Base-by-base conservation (phyloP, 202 grass and related monocot species). In the Carex arenaria region DNA sequence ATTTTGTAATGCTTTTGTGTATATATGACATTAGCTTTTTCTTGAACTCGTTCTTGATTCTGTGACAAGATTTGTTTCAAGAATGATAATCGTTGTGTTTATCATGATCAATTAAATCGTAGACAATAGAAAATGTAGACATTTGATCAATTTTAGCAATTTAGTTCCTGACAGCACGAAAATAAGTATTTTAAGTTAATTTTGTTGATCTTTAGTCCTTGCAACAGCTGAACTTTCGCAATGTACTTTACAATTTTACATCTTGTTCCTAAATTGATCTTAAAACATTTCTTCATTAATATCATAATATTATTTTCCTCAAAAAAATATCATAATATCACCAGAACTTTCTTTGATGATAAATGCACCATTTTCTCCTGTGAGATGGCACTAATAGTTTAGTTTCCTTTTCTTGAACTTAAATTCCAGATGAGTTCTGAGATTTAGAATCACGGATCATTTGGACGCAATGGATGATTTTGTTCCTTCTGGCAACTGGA, bases 351-450 rank as follows among this genome's bases (percentile, higher is more conserved):
- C 23, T 34, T 32, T 18, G 49, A 76, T 56, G 51, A 4, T 76
- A n/a, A 32, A 56, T 30, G 14, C 51, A n/a, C 51, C 28, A 15
- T 32, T 7, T 52, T 73, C 23, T 28, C 14, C 4, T 5, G 43
- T 47, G 43, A 52, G 20, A 52, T 52, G 11, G n/a, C 69, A 73
- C 1, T 59, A 79, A 85, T 36, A 67, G 36, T 64, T 38, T 62
- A 2, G 55, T 87, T 22, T 62, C 62, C 70, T 87, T 45, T 85
- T 60, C 84, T 78, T 80, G 55, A 11, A 49, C 76, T 81, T 36
- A 75, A 72, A 88, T 72, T 60, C 1, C 63, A 86, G 89, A 91
- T 94, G 89, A 93, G 76, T 75, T 81, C 86, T 89, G 68, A 85
- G 9, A 88, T 65, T 61, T 83, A 80, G 43, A 55, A 59, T 43